phyloP scores from a whole-genome alignment of 352 stramenopile species.

The Phytophthora hybrid region DNA sequence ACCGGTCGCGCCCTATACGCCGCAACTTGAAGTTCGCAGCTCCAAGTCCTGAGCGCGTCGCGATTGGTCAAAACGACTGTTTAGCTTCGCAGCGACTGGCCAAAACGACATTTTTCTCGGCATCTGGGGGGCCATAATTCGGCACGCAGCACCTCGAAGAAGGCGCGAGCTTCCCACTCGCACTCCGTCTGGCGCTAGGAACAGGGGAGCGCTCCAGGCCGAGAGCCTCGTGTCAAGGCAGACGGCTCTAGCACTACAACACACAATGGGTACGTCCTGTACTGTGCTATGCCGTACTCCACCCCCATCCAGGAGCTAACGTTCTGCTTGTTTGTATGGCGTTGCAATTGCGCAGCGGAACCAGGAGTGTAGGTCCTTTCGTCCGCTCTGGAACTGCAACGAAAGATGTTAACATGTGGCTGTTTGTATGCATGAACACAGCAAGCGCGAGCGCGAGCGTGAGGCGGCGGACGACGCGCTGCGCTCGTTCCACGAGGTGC shows the following conservation, averaged over 20 bases:
- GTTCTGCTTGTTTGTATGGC: constrained; percentile 3
- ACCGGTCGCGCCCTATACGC: background rate
- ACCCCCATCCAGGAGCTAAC: background rate
- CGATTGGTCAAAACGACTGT: constrained; percentile 23
- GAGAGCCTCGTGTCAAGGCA: background rate
- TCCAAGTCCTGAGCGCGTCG: constrained; percentile 9
- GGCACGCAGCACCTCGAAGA: constrained; percentile 13
- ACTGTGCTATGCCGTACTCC: background rate
- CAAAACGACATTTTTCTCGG: constrained; percentile 19
- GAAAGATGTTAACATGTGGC: background rate
- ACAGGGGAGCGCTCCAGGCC: background rate
- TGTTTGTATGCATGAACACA: constrained; percentile 19
- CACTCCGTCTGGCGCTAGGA: background rate
- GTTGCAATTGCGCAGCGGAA: constrained; percentile 20
- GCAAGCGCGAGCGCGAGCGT: constrained; percentile 63
- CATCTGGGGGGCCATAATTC: constrained; percentile 28
- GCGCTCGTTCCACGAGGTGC: constrained; percentile 56
- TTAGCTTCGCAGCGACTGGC: constrained; percentile 10
- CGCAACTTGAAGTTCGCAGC: constrained; percentile 29
- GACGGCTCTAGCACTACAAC: background rate
- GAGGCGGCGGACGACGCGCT: constrained; percentile 44
- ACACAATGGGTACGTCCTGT: background rate
- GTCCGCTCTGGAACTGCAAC: constrained; percentile 19
- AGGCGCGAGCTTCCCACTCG: constrained; percentile 4
- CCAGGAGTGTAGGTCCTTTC: constrained; percentile 32